Evolutionary conservation across 768 basidiomycete species (phyloP).

Genomic region (Tylopilus plumbeoviolaceoides): DNA sequence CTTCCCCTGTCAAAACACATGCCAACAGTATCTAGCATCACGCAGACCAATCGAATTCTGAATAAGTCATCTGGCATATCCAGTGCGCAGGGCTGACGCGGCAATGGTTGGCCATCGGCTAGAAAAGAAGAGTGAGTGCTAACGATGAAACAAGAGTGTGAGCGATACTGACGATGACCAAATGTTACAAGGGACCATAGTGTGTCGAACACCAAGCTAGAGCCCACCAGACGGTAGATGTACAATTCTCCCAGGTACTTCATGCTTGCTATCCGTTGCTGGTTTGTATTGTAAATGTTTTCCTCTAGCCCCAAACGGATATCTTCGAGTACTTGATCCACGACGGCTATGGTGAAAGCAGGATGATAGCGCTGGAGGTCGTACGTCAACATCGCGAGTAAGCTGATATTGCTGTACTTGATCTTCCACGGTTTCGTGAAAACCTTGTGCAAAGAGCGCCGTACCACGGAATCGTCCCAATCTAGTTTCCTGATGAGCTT

Average conservation of each 20-base stretch:
- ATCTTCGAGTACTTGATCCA: conserved; percentile 95
- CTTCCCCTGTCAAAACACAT: conserved; percentile 97
- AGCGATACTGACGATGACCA: conserved; percentile 76
- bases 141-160: not conserved
- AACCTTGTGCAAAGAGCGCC: conserved; percentile 70
- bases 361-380: conserved; percentile 93
- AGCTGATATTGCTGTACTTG: conserved; percentile 83
- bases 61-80: conserved; percentile 98
- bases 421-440: conserved; percentile 99
- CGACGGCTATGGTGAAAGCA: conserved; percentile 79
- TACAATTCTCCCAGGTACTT: conserved; percentile 97
- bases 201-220: conserved; percentile 86
- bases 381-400: conserved; percentile 92
- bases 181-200: conserved; percentile 94
- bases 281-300: conserved; percentile 93
- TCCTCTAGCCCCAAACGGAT: conserved; percentile 87
- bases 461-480: conserved; percentile 76
- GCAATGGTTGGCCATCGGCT: conserved; percentile 90
- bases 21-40: conserved; percentile 90
- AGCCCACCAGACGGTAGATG: conserved; percentile 89
- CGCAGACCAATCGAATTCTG: conserved; percentile 87
- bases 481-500: conserved; percentile 91
- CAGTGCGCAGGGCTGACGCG: conserved; percentile 65
- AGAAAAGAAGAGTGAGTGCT: conserved; percentile 12
- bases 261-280: conserved; percentile 84